These are phyloP conservation scores for Amylocystis lapponica DNA, from an alignment of 768 basidiomycete genomes.

Conservation along the genomic window DNA sequence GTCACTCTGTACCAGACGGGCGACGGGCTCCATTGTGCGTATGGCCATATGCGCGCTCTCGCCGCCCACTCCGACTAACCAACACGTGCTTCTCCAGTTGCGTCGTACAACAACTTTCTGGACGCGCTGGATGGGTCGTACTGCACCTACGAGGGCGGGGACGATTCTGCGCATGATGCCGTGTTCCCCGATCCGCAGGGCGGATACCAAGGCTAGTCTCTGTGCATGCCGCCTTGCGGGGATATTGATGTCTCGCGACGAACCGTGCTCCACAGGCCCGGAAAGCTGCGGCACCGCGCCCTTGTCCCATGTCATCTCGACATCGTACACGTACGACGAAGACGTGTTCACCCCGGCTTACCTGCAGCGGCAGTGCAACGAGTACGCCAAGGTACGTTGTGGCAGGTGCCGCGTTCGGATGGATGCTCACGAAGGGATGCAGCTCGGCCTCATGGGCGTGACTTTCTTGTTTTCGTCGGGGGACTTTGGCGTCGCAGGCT, in stretches of 20 bases:
- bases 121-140: constrained; percentile 39
- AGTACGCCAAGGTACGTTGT: constrained; percentile 34
- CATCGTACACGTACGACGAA: constrained; percentile 36
- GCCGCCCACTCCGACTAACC: no score
- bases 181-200: constrained; percentile 39
- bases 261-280: neutral
- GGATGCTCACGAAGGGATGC: neutral
- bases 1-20: constrained; percentile 18
- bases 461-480: constrained; percentile 41
- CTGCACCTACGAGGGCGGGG: constrained; percentile 42
- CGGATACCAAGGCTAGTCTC: constrained; percentile 30
- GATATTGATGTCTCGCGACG: neutral
- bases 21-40: constrained; percentile 9
- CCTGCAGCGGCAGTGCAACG: constrained; percentile 35
- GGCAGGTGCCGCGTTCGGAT: neutral
- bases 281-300: constrained; percentile 28
- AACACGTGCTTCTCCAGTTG: constrained; percentile 27
- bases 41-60: neutral
- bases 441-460: constrained; percentile 29
- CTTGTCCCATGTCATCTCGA: constrained; percentile 35
- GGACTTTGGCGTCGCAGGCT: constrained; percentile 39
- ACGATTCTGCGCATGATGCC: constrained; percentile 34
- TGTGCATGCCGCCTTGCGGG: neutral
- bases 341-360: constrained; percentile 29
- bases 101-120: constrained; percentile 38